Evolutionary conservation across 257 asterid species (phyloP).

Genomic region (Knoxia roxburghii): DNA sequence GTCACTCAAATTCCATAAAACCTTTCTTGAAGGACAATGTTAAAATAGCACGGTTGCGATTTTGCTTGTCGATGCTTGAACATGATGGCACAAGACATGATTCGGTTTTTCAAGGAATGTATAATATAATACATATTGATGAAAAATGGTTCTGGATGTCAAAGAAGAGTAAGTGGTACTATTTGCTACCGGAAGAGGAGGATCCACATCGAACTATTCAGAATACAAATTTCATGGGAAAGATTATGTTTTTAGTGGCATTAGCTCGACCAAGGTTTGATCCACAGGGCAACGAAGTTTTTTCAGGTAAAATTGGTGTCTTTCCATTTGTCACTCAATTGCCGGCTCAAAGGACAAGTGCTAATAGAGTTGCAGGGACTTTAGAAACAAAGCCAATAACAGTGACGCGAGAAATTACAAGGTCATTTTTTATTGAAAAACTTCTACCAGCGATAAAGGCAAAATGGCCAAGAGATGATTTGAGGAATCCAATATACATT

Average conservation of each 20-base stretch:
- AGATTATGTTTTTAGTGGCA: too few relatives aligned
- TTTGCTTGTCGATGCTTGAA: constrained; percentile 17
- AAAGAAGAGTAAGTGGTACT: background rate
- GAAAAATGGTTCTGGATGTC: constrained; percentile 22
- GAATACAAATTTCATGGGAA: too few relatives aligned
- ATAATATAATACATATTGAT: constrained; percentile 18
- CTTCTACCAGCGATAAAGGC: background rate
- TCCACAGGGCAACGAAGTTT: too few relatives aligned
- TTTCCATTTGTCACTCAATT: background rate
- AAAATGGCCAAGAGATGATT: background rate
- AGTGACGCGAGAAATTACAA: background rate
- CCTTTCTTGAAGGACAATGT: constrained; percentile 13
- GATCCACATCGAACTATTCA: too few relatives aligned
- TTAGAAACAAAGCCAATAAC: background rate
- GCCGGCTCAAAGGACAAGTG: constrained; percentile 11
- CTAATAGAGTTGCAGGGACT: background rate
- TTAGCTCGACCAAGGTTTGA: too few relatives aligned
- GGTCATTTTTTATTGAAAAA: constrained; percentile 6
- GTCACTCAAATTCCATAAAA: constrained; percentile 15
- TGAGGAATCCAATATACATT: background rate
- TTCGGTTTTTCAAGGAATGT: constrained; percentile 8
- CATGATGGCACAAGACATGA: background rate
- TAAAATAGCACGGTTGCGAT: constrained; percentile 10
- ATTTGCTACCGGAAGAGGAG: too few relatives aligned
- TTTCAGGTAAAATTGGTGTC: background rate